Conservation (phyloP, 257 asterid genomes). For the Mitragyna speciosa region DNA sequence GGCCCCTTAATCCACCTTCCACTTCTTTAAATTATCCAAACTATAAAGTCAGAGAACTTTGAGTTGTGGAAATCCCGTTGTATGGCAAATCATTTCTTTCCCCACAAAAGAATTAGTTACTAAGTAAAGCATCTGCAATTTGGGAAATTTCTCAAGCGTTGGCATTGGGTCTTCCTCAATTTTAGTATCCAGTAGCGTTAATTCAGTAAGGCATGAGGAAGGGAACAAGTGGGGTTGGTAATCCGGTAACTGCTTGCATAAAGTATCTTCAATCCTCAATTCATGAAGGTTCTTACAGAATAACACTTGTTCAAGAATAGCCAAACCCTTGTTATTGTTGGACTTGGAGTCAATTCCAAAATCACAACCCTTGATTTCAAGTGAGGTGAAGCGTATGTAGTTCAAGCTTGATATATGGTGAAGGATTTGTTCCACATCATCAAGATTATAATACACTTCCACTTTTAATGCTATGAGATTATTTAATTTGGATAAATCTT, state of each 20-base stretch:
- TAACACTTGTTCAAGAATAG: not conserved
- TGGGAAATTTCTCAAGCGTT: conserved; percentile 5
- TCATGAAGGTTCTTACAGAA: not conserved
- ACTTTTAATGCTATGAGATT: not conserved
- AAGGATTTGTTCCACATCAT: not conserved
- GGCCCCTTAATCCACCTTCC: conserved; percentile 1
- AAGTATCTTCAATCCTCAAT: too few species aligned
- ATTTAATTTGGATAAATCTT: not conserved
- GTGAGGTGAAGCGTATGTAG: not conserved
- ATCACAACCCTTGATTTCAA: not conserved
- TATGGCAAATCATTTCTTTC: conserved; percentile 2
- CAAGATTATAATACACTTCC: not conserved
- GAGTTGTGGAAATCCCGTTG: conserved; percentile 8
- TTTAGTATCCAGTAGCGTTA: not conserved
- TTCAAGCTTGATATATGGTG: not conserved
- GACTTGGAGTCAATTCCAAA: not conserved
- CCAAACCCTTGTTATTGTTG: not conserved
- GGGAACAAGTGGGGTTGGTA: not conserved
- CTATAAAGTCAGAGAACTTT: fast-evolving
- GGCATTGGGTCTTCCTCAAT: conserved; percentile 10
- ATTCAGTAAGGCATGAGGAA: not conserved
- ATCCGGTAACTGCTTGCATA: not conserved
- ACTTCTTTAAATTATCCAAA: not conserved
- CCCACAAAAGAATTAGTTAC: not conserved
- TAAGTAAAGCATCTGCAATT: not conserved